A percentile compares a stretch with the other conserved stretches of the same genome.
Conservation (phyloP, 2,329 filamentous ascomycete species). For the Neofusicoccum parvum region DNA sequence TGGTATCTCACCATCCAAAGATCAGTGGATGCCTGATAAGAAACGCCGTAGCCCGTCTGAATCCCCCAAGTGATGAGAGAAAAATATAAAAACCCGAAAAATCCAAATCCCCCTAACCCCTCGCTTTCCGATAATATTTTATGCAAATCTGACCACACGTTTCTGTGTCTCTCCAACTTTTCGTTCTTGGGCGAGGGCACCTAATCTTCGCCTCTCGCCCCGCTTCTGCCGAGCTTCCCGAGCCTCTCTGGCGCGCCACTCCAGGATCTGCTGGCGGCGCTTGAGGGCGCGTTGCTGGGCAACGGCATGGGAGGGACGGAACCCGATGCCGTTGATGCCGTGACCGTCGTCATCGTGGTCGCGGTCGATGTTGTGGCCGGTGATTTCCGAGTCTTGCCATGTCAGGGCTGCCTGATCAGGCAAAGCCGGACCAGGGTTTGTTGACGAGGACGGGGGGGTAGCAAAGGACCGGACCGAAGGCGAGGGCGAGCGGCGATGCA, state of each 20-base stretch:
- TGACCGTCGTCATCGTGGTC: conserved; percentile 64
- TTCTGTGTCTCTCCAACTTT: conserved; percentile 1
- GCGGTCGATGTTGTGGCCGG: conserved; percentile 56
- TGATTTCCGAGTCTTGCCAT: conserved; percentile 66
- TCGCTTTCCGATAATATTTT: background rate
- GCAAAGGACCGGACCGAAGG: background rate
- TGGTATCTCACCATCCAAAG: conserved; percentile 12
- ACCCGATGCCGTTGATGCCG: conserved; percentile 66
- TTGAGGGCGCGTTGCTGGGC: conserved; percentile 59
- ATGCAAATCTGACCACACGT: conserved; percentile 18
- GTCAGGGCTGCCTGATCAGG: conserved; percentile 42
- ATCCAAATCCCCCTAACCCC: no score
- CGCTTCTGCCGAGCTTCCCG: conserved; percentile 60
- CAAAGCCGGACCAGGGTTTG: conserved; percentile 20
- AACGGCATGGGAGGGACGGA: conserved; percentile 62
- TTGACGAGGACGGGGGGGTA: background rate
- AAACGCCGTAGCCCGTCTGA: background rate
- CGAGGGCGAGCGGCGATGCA: background rate
- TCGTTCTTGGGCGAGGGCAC: background rate
- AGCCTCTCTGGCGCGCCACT: conserved; percentile 62
- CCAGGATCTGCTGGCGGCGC: conserved; percentile 60
- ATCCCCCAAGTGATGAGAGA: background rate
- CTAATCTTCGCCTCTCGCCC: conserved; percentile 51
- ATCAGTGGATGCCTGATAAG: background rate
- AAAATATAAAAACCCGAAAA: background rate